Conservation (phyloP, 306 rosid species). For the Lathyrus aphaca region DNA sequence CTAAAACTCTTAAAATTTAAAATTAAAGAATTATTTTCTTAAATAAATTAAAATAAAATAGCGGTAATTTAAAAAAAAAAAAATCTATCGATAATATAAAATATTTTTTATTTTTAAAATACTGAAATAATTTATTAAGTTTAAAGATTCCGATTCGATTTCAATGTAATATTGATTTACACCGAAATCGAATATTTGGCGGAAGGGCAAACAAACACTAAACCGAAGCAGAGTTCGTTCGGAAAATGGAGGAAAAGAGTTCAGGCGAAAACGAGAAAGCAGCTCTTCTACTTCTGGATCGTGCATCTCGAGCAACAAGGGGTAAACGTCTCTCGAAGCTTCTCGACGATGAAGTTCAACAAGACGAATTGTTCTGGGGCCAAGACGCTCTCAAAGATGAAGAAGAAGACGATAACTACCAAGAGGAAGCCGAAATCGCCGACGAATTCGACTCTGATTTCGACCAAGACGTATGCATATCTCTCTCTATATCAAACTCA, state of each 20-base stretch:
- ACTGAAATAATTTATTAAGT: no score
- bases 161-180: no score
- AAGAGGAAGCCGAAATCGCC: slow-evolving; percentile 77
- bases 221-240: background rate
- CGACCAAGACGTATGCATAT: slow-evolving; percentile 57
- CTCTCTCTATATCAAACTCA: background rate
- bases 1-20: no score
- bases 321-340: slow-evolving; percentile 79
- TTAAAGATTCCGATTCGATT: no score
- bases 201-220: background rate
- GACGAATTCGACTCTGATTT: slow-evolving; percentile 92
- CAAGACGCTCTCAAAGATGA: slow-evolving; percentile 95
- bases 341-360: slow-evolving; percentile 76
- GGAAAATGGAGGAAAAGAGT: slow-evolving; percentile 32
- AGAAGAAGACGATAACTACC: slow-evolving; percentile 71
- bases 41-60: no score
- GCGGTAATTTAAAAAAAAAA: no score
- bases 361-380: slow-evolving; percentile 87
- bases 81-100: no score
- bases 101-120: no score
- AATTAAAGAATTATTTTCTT: no score
- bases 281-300: slow-evolving; percentile 53
- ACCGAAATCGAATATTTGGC: background rate
- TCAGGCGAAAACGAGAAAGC: slow-evolving; percentile 34
- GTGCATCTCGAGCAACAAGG: slow-evolving; percentile 71